Conservation (phyloP, 2,329 filamentous ascomycete genomes). For the Microcera coccophila region DNA sequence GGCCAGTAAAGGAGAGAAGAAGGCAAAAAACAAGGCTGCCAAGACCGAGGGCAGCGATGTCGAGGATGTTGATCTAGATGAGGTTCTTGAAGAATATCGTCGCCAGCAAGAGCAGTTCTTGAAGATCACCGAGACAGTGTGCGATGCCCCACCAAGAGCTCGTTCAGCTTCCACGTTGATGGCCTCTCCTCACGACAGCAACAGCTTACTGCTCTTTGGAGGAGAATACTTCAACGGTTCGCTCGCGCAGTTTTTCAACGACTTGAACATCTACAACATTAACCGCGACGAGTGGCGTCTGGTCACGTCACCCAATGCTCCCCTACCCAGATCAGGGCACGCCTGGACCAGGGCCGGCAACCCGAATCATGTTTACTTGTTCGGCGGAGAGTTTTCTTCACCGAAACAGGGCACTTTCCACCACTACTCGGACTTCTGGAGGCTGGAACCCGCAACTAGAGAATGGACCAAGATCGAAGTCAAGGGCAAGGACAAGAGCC, state of each 20-base stretch:
- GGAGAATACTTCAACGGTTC: conserved; percentile 96
- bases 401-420: conserved; percentile 98
- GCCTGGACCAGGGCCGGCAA: conserved; percentile 92
- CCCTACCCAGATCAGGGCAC: conserved; percentile 85
- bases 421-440: conserved; percentile 99
- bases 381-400: conserved; percentile 93
- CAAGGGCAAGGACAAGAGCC: conserved; percentile 70
- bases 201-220: conserved; percentile 86
- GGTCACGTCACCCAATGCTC: conserved; percentile 86
- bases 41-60: conserved; percentile 78
- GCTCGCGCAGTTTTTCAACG: conserved; percentile 68
- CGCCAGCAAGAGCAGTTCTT: conserved; percentile 90
- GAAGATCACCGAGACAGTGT: conserved; percentile 81
- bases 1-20: conserved; percentile 86
- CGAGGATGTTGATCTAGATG: conserved; percentile 90
- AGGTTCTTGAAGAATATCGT: conserved; percentile 87
- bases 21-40: conserved; percentile 65
- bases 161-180: conserved; percentile 78
- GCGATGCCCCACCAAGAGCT: conserved; percentile 67
- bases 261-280: conserved; percentile 68
- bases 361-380: conserved; percentile 79
- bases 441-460: conserved; percentile 73
- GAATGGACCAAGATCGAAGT: conserved; percentile 91
- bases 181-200: conserved; percentile 78
- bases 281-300: conserved; percentile 86